Conservation (phyloP, 2,329 filamentous ascomycete species). For the Acephala macrosclerotiorum region DNA sequence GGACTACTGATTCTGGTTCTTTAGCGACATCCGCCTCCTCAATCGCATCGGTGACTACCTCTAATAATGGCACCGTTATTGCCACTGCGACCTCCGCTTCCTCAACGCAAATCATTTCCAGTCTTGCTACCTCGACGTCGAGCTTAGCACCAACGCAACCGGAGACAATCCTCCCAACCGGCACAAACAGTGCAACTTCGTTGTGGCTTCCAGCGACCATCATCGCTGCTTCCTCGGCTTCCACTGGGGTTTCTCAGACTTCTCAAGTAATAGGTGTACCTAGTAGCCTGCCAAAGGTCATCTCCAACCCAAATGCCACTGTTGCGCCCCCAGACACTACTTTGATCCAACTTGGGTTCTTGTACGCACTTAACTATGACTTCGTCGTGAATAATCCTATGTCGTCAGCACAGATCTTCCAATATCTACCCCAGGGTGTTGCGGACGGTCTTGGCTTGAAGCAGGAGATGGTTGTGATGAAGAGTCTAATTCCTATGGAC, state of each 20-base stretch:
- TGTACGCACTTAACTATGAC: conserved; percentile 79
- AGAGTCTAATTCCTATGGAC: conserved; percentile 78
- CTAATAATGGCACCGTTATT: conserved; percentile 21
- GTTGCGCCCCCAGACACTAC: conserved; percentile 62
- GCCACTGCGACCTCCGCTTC: conserved; percentile 13
- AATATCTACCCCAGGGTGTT: conserved; percentile 72
- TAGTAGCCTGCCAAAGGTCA: conserved; percentile 39
- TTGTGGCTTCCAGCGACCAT: conserved; percentile 40
- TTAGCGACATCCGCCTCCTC: conserved; percentile 5
- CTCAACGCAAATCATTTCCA: conserved; percentile 6
- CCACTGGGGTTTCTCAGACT: conserved; percentile 26
- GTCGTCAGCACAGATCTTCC: conserved; percentile 86
- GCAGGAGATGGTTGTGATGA: conserved; percentile 65
- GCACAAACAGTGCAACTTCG: conserved; percentile 36
- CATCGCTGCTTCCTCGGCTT: conserved; percentile 34
- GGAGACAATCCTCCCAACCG: conserved; percentile 35
- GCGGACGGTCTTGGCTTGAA: conserved; percentile 57
- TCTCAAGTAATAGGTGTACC: conserved; percentile 38
- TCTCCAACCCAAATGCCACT: conserved; percentile 37
- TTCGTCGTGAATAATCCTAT: conserved; percentile 78
- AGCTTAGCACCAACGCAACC: conserved; percentile 21
- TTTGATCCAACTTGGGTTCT: conserved; percentile 86
- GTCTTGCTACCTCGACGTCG: conserved; percentile 12
- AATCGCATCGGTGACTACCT: conserved; percentile 3
- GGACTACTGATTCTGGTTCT: conserved; percentile 6